Conservation (phyloP, 129 eudicot species). For the Flaveria bidentis region DNA sequence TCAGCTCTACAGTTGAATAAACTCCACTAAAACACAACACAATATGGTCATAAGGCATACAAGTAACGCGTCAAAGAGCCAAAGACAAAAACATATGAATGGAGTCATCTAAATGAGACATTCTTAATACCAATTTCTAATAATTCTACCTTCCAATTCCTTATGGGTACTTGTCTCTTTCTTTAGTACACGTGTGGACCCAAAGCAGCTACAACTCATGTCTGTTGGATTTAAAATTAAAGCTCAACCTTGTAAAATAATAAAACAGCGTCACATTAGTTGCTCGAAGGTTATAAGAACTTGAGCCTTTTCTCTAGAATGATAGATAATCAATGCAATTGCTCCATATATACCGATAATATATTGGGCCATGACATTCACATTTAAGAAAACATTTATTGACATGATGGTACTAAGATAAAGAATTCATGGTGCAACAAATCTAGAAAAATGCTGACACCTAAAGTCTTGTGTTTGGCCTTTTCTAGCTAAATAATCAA, state of each 20-base stretch:
- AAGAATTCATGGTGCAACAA: constrained; percentile 3
- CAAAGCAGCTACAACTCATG: constrained; percentile 80
- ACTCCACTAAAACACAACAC: background rate
- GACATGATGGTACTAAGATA: background rate
- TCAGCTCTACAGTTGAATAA: constrained; percentile 13
- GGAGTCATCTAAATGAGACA: constrained; percentile 18
- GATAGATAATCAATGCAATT: background rate
- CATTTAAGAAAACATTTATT: background rate
- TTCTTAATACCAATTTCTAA: background rate
- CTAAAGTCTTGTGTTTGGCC: background rate
- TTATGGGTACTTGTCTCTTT: constrained; percentile 36
- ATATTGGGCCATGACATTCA: background rate
- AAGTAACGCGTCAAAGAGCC: background rate
- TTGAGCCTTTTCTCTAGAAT: background rate
- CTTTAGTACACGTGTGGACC: constrained; percentile 33
- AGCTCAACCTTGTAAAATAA: constrained; percentile 28
- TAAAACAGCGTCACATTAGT: background rate
- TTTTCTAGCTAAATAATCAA: background rate
- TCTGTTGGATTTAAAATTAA: constrained; percentile 26
- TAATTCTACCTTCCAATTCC: constrained; percentile 52
- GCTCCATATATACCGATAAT: constrained; percentile 7
- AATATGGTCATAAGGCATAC: background rate
- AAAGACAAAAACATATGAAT: background rate
- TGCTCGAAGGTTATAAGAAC: background rate
- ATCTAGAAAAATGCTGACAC: background rate